Base-by-base conservation (phyloP, 495 filamentous ascomycete genomes). In the Gamarada debralockiae region DNA sequence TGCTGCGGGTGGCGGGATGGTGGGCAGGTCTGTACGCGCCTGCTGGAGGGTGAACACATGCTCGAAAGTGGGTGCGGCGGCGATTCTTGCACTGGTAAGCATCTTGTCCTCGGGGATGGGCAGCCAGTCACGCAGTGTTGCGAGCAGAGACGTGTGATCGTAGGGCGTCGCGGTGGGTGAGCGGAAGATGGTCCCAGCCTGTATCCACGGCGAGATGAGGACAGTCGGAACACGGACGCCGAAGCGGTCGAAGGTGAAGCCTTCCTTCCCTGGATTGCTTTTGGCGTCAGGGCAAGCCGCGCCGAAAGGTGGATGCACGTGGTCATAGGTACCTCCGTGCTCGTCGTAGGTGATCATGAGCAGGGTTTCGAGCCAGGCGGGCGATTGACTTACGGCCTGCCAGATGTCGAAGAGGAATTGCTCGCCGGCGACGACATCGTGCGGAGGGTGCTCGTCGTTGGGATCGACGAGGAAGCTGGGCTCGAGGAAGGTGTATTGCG, bases 151-250 rank as follows among this genome's bases (percentile, higher is more conserved):
- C 31, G 31, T 34, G 31, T 34, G 31, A 34, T 34, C 31, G 31
- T 34, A 34, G 31, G 31, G 31, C n/a, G n/a, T 34, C 31, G 31
- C 31, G 31, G 31, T 34, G 8, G 31, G 31, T 34, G 31, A 34
- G 31, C 31, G 31, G 31, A 34, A 34, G 31, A 34, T n/a, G 31
- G 31, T 34, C 31, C 31, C 31, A n/a, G 31, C 31, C 31, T 34
- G 31, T 8, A 54, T 48, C 51, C 51, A 54, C n/a, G 51, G 51
- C 21, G 51, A 54, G 41, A 54, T 54, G 42, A 54, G 42, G 51
- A 54, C 20, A 14, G 51, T 54, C 20, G 51, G 51, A 39, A 54
- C 20, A 48, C 51, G 51, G 42, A 41, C 51, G 48, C 51, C 51
- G 24, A 54, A 40, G 48, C 51, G 51, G 42, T 54, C 48, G 36